A percentile compares a stretch with the other conserved stretches of the same genome.
These are phyloP conservation scores for Wilhelminamyces savonicus DNA, from an alignment of 805 yeast species.

Conservation along the genomic window DNA sequence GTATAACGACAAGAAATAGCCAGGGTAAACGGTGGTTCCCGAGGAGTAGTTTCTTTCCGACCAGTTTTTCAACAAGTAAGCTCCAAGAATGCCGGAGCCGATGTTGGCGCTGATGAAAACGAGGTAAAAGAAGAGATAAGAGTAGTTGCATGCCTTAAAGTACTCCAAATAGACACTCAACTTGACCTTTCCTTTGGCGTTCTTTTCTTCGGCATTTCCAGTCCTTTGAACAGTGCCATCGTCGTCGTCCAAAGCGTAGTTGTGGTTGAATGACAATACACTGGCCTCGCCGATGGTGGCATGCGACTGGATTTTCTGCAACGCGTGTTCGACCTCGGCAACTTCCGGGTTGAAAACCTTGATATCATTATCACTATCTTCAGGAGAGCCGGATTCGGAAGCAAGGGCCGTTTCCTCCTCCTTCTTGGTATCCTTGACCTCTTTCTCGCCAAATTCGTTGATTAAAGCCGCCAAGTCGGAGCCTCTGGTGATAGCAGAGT, in stretches of 20 bases:
- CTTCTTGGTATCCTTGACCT: conserved; percentile 1
- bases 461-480: conserved; percentile 29
- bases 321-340: conserved; percentile 5
- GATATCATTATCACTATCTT: too few species aligned
- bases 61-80: conserved; percentile 31
- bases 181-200: conserved; percentile 21
- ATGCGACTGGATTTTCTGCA: conserved; percentile 9
- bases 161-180: conserved; percentile 22
- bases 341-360: conserved; percentile 2
- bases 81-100: too few species aligned
- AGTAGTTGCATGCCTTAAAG: conserved; percentile 26
- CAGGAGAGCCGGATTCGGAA: too few species aligned
- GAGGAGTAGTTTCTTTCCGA: conserved; percentile 22
- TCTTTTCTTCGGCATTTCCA: conserved; percentile 11
- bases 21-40: conserved; percentile 19
- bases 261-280: conserved; percentile 28
- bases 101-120: conserved; percentile 16
- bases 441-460: conserved; percentile 15
- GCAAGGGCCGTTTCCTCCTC: not conserved
- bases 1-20: conserved; percentile 19
- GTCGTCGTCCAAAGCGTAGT: conserved; percentile 19
- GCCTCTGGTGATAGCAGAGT: conserved; percentile 35
- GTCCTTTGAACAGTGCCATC: conserved; percentile 12
- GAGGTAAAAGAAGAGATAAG: conserved; percentile 17
- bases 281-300: conserved; percentile 19